Conservation (phyloP, 805 yeast genomes). For the Geotrichum ghanense region DNA sequence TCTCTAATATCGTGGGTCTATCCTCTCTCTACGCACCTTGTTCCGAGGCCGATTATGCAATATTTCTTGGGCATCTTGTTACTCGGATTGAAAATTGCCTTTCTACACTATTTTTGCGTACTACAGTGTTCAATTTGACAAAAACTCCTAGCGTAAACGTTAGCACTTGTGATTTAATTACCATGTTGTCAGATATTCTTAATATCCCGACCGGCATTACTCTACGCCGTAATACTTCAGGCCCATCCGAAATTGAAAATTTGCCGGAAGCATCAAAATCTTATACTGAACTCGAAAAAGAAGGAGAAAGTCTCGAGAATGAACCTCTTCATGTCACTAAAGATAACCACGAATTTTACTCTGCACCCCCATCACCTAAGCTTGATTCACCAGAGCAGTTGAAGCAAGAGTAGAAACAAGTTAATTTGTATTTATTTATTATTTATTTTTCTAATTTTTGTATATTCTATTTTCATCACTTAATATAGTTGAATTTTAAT, state of each 20-base stretch:
- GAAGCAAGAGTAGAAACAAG: no score
- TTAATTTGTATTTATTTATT: no score
- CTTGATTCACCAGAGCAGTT: no score
- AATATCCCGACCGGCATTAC: neutral
- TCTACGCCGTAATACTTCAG: neutral
- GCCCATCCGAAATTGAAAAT: no score
- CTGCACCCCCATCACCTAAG: neutral
- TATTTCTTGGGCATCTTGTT: slow-evolving; percentile 21
- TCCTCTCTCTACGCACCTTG: slow-evolving; percentile 10
- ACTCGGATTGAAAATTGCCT: slow-evolving; percentile 25
- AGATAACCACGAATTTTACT: neutral
- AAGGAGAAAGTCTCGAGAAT: neutral
- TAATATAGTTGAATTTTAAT: no score
- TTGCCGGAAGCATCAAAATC: no score
- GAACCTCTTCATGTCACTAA: neutral
- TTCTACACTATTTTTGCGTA: slow-evolving; percentile 19
- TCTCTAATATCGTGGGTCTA: neutral
- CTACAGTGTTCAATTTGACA: neutral
- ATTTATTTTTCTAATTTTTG: no score
- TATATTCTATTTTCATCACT: no score
- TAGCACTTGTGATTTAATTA: neutral
- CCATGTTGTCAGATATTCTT: neutral
- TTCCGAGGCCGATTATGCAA: slow-evolving; percentile 16
- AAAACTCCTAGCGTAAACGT: neutral
- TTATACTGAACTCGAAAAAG: neutral